Base-by-base conservation (phyloP, 1,284 basidiomycete genomes). In the Ustilago bromivora region DNA sequence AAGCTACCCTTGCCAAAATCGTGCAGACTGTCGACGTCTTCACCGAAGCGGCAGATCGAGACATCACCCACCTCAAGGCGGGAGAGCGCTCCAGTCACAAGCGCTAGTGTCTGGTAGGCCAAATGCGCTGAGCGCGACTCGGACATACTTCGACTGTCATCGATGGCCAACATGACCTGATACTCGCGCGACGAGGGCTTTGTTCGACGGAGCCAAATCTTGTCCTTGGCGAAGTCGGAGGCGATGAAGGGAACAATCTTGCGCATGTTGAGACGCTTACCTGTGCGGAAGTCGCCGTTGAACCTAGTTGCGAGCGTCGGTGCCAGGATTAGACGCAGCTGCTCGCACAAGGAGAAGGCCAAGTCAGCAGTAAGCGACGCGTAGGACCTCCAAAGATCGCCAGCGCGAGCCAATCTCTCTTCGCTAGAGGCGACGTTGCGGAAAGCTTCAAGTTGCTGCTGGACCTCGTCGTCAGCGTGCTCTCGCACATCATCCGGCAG, bases 211-310 rank as follows among this genome's bases (percentile, higher is more conserved):
- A 99, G 89, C 97, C 97, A 99, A 82, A 99, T 99, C 88, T 97
- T 97, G 89, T 99, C 97, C 87, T 99, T 99, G 66, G 96, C 98
- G 88, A 95, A 99, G 88, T 99, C 97, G 86, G 93, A 95, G 10
- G 97, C 97, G 79, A 99, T 96, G 89, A 98, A 99, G 2, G 94
- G 92, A 65, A 99, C 95, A 86, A 99, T 96, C 89, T 97, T 97
- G 87, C 96, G 95, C 96, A 99, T 98, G 87, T 99, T 99, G 54
- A 99, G 90, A 31, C 97, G 90, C 88, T 99, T 99, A 60, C 97
- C 97, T 0, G 94, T 98, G 53, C 96, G 93, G 87, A 97, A 99
- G 88, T 99, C 97, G 52, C 97, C 97, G 87, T 94, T 93, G 49
- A 99, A 90, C 32, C 97, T 91, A 11, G 96, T 98, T 2, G 97